Base-by-base conservation (phyloP, 2,329 filamentous ascomycete genomes). In the Malbranchea zuffiana region DNA sequence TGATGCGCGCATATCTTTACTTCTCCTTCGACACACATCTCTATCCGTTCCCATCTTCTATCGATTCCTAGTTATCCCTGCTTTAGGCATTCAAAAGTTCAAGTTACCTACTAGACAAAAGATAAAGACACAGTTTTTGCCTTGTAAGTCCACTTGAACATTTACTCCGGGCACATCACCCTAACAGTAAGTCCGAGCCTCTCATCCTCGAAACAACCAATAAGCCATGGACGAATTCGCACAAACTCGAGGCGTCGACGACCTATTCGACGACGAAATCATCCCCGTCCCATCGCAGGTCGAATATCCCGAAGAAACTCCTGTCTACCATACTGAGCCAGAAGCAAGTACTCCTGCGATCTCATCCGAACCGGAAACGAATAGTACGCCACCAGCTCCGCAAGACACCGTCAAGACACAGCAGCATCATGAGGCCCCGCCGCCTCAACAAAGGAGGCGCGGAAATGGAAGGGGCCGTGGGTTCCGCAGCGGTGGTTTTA, bases 261-360 rank as follows among this genome's bases (percentile, higher is more conserved):
- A 68, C 47, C 52, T 69, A 5, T 69, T 69, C 42, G 64, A 67
- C 44, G 66, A 69, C 45, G 66, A 69, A 44, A 67, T 68, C 35
- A 58, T 66, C 18, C 66, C 66, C 3, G 54, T 68, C 18, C 45
- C 57, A 2, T 47, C 52, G 11, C 54, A 58, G 12, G 50, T 56
- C 13, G 30, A 43, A 32, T 43, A 39, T 26, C 28, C 39, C 8
- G 29, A 41, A 11, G 27, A 36, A 17, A 23, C 15, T 18, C 3
- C 32, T 30, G 13, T 24, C 10, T 30, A 26, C 13, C 15, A 32
- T 17, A 8, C 29, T 17, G 29, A 33, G 6, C 8, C 15, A 6
- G 24, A 25, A 6, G 15, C 42, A 56, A 53, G 33, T 47, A 51
- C 28, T 12, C n/a, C n/a, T 20, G 13, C 11, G 4, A 7, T 12